A percentile compares a stretch with the other conserved stretches of the same genome.
These are phyloP conservation scores for Gentiana dahurica DNA, from an alignment of 257 asterid genomes.

Conservation along the genomic window DNA sequence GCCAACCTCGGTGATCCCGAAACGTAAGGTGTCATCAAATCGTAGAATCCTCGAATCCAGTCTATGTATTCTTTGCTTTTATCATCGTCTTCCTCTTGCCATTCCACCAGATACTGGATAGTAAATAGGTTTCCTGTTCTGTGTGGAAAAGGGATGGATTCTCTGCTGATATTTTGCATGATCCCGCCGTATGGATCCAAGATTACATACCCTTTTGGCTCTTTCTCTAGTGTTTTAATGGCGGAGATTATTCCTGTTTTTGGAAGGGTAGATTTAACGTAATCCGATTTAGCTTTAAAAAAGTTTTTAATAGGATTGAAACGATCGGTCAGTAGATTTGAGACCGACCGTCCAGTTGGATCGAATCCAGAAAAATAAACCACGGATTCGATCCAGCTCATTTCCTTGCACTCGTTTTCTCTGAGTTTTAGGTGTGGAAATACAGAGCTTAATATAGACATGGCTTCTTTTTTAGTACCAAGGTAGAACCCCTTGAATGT, in stretches of 20 bases:
- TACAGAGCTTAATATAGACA: conserved; percentile 13
- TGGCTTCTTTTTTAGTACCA: conserved; percentile 31
- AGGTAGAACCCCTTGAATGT: conserved; percentile 55
- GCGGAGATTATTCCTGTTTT: conserved; percentile 18
- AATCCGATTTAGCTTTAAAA: conserved; percentile 72
- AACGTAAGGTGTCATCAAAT: conserved; percentile 38
- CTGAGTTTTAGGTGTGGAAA: conserved; percentile 35
- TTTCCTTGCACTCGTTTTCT: conserved; percentile 37
- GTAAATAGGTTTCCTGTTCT: conserved; percentile 54
- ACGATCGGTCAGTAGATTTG: conserved; percentile 28
- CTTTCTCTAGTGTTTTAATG: conserved; percentile 27
- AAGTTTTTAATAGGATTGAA: conserved; percentile 25
- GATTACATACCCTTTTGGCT: conserved; percentile 55
- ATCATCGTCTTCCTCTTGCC: conserved; percentile 25
- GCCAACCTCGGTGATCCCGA: conserved; percentile 54
- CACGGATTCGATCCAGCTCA: conserved; percentile 64
- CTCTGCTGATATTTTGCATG: conserved; percentile 38
- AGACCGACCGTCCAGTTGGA: conserved; percentile 14
- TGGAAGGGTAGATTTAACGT: conserved; percentile 36
- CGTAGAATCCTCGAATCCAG: conserved; percentile 56
- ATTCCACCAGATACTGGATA: conserved; percentile 54
- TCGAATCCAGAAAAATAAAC: conserved; percentile 46
- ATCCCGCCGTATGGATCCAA: conserved; percentile 71
- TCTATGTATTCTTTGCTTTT: conserved; percentile 25
- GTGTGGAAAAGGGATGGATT: conserved; percentile 64